Evolutionary conservation across 768 basidiomycete species (phyloP).

Genomic region (Mycena floridula): DNA sequence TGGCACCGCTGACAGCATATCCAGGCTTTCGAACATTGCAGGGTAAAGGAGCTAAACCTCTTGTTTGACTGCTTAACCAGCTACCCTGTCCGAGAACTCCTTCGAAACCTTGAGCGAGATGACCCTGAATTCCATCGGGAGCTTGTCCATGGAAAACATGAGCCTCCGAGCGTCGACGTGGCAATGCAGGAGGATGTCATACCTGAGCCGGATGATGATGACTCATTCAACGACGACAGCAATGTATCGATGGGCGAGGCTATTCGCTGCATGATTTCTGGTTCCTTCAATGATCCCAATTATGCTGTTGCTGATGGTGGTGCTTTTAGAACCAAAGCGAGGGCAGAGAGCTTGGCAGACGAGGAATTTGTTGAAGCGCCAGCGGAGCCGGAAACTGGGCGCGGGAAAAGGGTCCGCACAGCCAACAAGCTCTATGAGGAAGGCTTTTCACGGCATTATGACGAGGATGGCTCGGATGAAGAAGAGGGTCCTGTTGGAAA

Average conservation of each 20-base stretch:
- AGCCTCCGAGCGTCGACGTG: neutral
- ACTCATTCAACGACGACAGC: neutral
- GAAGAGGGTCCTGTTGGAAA: no score
- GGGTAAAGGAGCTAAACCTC: slow-evolving; percentile 17
- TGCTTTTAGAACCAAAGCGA: neutral
- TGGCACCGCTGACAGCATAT: neutral
- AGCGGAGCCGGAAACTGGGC: no score
- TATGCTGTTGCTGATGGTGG: neutral
- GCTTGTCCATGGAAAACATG: slow-evolving; percentile 1
- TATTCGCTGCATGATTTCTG: neutral
- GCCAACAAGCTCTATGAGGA: no score
- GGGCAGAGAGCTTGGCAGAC: neutral
- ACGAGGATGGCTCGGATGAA: no score
- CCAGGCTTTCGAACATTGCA: slow-evolving; percentile 21
- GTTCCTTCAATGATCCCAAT: neutral
- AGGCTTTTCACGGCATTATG: no score
- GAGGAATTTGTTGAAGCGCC: no score
- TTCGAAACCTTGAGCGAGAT: slow-evolving; percentile 6
- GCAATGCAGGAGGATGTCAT: neutral
- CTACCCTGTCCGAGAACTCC: slow-evolving; percentile 7
- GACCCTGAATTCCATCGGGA: slow-evolving; percentile 14
- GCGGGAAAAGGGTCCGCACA: no score
- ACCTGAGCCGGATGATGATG: neutral
- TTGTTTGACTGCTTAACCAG: slow-evolving; percentile 18
- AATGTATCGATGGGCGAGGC: neutral